Percentiles rank a stretch among this genome's conserved stretches.
Evolutionary conservation across 352 stramenopile genomes (phyloP).

Genomic region (Phytophthora sojae): DNA sequence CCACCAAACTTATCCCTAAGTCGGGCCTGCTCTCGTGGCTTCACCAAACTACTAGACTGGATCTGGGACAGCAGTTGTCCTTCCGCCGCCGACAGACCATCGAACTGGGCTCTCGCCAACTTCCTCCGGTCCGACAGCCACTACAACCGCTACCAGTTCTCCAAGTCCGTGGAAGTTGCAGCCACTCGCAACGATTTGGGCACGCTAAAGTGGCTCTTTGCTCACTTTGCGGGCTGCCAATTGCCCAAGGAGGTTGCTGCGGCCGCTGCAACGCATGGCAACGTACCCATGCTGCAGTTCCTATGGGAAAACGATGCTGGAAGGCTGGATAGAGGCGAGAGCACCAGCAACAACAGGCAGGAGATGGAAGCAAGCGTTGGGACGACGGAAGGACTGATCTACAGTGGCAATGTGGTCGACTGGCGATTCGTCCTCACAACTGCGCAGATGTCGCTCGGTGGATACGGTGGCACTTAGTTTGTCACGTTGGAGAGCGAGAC

Average conservation of each 20-base stretch:
- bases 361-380: too few species aligned
- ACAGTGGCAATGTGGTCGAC: background rate
- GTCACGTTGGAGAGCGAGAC: background rate
- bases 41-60: conserved; percentile 11
- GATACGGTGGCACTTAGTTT: background rate
- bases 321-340: background rate
- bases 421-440: background rate
- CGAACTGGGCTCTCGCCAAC: conserved; percentile 10
- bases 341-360: background rate
- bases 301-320: conserved; percentile 9
- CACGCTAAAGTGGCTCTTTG: conserved; percentile 9
- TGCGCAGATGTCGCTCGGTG: background rate
- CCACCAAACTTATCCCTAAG: background rate
- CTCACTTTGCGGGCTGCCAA: conserved; percentile 5
- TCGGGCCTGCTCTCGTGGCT: conserved; percentile 11
- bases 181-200: background rate
- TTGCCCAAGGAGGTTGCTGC: background rate
- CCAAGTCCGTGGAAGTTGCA: conserved; percentile 1
- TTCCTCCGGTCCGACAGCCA: conserved; percentile 12
- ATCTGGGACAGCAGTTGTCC: conserved; percentile 16
- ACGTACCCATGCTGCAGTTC: conserved; percentile 10
- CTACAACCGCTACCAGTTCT: conserved; percentile 15
- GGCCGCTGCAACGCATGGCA: background rate
- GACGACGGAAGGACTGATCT: background rate
- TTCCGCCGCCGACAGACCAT: background rate